Evolutionary conservation across 2,329 filamentous ascomycete genomes (phyloP).

Genomic region (Fusarium globosum): DNA sequence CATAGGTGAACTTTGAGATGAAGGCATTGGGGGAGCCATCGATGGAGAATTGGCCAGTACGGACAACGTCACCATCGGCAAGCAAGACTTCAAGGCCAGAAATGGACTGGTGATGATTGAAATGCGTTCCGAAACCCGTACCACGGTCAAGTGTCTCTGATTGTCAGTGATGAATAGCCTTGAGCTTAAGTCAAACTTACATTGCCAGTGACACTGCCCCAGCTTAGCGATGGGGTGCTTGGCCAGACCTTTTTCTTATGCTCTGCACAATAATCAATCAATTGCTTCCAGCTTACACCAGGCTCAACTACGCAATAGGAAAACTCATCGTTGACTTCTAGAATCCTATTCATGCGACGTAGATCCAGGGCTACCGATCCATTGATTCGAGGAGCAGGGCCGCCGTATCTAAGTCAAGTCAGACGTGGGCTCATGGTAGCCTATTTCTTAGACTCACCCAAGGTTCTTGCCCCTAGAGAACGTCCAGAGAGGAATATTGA

Average conservation of each 20-base stretch:
- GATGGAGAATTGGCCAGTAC: not conserved
- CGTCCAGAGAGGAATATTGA: not conserved
- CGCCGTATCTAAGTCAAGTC: not conserved
- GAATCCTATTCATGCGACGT: not conserved
- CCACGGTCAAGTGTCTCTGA: not conserved
- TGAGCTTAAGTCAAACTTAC: not conserved
- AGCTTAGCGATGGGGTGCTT: not conserved
- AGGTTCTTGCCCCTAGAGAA: not conserved
- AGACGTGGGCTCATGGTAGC: not conserved
- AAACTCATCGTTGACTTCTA: not conserved
- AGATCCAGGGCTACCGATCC: not conserved
- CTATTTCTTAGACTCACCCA: not conserved
- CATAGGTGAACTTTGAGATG: not conserved
- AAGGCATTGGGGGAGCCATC: not conserved
- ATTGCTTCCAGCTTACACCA: not conserved
- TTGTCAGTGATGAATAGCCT: not conserved
- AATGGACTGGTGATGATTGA: not conserved
- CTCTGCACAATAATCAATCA: not conserved
- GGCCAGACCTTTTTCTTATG: not conserved
- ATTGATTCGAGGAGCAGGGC: not conserved
- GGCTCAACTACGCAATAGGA: not conserved
- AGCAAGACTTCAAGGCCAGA: not conserved
- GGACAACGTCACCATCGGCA: not conserved
- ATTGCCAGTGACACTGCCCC: not conserved
- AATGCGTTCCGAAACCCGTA: not conserved